A percentile compares a stretch with the other conserved stretches of the same genome.
Conservation (phyloP, 1,139 yeast species). For the Yamadazyma siamensis region DNA sequence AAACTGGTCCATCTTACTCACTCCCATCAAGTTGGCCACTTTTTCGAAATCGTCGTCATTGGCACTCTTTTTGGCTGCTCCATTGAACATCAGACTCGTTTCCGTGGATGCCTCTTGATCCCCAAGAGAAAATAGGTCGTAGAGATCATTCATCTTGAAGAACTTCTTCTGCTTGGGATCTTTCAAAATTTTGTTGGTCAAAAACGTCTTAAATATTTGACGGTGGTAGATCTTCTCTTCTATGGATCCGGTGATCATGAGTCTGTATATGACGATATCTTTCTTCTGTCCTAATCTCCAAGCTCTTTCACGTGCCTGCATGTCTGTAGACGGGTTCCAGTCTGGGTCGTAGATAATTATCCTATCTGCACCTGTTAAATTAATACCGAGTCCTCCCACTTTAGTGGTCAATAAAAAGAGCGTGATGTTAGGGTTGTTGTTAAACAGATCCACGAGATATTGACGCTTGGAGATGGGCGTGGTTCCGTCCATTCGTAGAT, state of each 20-base stretch:
- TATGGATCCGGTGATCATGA: constrained; percentile 93
- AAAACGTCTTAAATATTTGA: constrained; percentile 91
- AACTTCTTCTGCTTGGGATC: constrained; percentile 94
- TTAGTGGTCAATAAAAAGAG: constrained; percentile 85
- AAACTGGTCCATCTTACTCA: constrained; percentile 48
- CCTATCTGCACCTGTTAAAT: constrained; percentile 91
- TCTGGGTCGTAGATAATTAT: constrained; percentile 96
- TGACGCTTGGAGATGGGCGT: constrained; percentile 81
- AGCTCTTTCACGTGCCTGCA: constrained; percentile 95
- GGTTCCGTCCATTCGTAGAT: constrained; percentile 90
- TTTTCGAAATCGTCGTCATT: constrained; percentile 52
- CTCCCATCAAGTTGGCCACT: constrained; percentile 54
- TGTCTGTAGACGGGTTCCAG: constrained; percentile 98
- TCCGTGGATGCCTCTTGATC: constrained; percentile 65
- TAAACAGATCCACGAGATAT: constrained; percentile 74
- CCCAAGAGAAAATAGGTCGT: constrained; percentile 83
- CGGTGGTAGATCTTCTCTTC: constrained; percentile 97
- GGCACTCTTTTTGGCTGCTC: constrained; percentile 20
- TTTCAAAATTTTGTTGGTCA: constrained; percentile 88
- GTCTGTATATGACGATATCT: constrained; percentile 87
- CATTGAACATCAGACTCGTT: constrained; percentile 21
- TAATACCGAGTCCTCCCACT: constrained; percentile 95
- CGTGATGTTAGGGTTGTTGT: constrained; percentile 51
- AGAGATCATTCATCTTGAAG: constrained; percentile 87
- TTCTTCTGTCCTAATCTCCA: constrained; percentile 96